A percentile compares a stretch with the other conserved stretches of the same genome.
phyloP scores from a whole-genome alignment of 2,329 filamentous ascomycete genomes.

The Penicillium sp. region DNA sequence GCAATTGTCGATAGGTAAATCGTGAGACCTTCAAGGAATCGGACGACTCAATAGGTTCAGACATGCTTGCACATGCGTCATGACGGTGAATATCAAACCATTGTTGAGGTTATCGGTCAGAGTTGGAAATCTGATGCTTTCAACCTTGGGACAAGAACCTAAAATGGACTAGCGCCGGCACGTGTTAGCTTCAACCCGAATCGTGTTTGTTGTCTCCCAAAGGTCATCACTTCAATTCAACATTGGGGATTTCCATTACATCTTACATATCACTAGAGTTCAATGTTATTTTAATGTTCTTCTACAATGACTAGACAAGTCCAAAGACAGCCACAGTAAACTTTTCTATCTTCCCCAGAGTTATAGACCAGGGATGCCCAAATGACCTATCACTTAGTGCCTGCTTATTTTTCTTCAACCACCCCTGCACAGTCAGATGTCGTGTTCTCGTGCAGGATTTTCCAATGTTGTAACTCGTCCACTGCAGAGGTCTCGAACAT shows the following conservation, averaged over 20 bases:
- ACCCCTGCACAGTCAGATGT: conserved; percentile 1
- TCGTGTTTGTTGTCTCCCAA: conserved; percentile 1
- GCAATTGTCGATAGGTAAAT: conserved; percentile 82
- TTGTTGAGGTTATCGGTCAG: background rate
- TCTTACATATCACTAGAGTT: background rate
- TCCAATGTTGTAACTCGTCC: background rate
- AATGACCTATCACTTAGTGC: background rate
- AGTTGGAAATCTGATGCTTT: conserved; percentile 16
- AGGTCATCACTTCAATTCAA: background rate
- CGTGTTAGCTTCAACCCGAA: conserved; percentile 14
- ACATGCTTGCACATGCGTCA: conserved; percentile 38
- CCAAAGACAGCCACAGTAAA: background rate
- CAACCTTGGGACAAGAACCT: conserved; percentile 9
- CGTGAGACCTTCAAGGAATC: conserved; percentile 53
- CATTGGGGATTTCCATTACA: background rate
- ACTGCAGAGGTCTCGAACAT: conserved; percentile 7
- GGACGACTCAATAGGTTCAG: conserved; percentile 36
- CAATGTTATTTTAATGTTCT: background rate
- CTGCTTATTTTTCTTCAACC: conserved; percentile 4
- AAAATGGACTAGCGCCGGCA: conserved; percentile 18
- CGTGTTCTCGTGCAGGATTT: conserved; percentile 7
- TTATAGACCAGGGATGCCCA: background rate
- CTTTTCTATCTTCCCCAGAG: background rate
- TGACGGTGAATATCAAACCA: conserved; percentile 4
- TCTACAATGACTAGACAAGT: background rate